Evolutionary conservation across 129 eudicot species (phyloP).

Genomic region (Kitagawia praeruptora): DNA sequence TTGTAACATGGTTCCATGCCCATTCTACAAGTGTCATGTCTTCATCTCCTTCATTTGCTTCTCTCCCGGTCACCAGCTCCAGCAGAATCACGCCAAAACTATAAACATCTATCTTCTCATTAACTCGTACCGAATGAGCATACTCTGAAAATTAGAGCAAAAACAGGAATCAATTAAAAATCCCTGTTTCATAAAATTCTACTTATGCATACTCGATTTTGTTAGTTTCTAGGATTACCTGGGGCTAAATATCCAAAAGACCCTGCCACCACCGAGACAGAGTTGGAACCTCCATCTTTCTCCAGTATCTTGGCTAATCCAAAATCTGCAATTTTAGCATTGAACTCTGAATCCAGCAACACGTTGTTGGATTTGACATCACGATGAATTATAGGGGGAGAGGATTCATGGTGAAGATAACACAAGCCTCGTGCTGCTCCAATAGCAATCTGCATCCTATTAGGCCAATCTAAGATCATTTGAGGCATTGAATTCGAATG

Average conservation of each 20-base stretch:
- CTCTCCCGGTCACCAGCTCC: constrained; percentile 75
- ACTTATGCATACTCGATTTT: not conserved
- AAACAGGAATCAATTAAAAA: not conserved
- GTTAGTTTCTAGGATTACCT: constrained; percentile 29
- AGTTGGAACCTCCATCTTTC: constrained; percentile 39
- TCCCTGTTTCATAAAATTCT: not conserved
- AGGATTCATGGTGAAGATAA: constrained; percentile 82
- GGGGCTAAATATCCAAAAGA: constrained; percentile 89
- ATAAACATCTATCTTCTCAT: constrained; percentile 71
- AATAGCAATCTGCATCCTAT: constrained; percentile 61
- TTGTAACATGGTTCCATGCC: constrained; percentile 48
- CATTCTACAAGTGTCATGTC: constrained; percentile 51
- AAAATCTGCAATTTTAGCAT: constrained; percentile 93
- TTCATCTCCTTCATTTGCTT: constrained; percentile 55
- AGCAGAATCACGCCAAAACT: constrained; percentile 83
- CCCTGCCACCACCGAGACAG: constrained; percentile 65
- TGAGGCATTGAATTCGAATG: constrained; percentile 30
- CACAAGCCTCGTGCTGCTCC: constrained; percentile 77
- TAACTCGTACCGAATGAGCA: constrained; percentile 53
- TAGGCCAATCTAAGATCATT: constrained; percentile 63
- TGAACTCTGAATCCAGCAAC: constrained; percentile 58
- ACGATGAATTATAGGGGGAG: constrained; percentile 64
- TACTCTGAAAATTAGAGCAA: constrained; percentile 36
- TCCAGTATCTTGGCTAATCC: constrained; percentile 71
- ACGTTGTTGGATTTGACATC: constrained; percentile 81